Evolutionary conservation across 2,329 filamentous ascomycete species (phyloP).

Genomic region (Thielaviopsis punctulata): DNA sequence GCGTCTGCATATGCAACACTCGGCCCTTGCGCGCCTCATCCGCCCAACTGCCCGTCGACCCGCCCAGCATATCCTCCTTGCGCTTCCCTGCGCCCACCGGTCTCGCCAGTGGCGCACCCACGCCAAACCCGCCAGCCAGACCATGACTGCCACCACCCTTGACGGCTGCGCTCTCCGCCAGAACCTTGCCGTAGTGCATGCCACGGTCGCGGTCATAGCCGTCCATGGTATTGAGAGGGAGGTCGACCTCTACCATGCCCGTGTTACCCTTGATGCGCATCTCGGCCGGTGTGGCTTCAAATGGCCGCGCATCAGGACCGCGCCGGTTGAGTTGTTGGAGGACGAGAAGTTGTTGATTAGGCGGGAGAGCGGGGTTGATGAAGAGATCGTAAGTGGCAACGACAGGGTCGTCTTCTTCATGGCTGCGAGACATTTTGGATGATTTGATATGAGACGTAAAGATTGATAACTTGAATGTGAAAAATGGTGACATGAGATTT

Average conservation of each 20-base stretch:
- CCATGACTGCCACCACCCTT: constrained; percentile 51
- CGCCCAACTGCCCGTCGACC: constrained; percentile 38
- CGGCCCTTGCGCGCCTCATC: constrained; percentile 52
- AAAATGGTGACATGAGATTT: too few species aligned
- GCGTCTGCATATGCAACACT: constrained; percentile 63
- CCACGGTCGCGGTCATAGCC: constrained; percentile 79
- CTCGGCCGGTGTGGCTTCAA: constrained; percentile 49
- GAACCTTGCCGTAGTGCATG: constrained; percentile 61
- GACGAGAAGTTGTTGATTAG: constrained; percentile 52
- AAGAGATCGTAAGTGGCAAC: constrained; percentile 67
- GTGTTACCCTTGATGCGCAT: constrained; percentile 68
- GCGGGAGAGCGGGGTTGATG: constrained; percentile 55
- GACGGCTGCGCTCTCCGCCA: constrained; percentile 41
- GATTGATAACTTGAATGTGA: too few species aligned
- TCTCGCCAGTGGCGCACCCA: constrained; percentile 30
- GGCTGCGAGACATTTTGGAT: constrained; percentile 10
- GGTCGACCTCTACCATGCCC: constrained; percentile 79
- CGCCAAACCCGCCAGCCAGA: constrained; percentile 55
- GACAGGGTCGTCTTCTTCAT: constrained; percentile 46
- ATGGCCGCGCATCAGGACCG: constrained; percentile 32
- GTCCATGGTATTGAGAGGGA: constrained; percentile 54
- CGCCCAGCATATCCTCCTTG: constrained; percentile 23
- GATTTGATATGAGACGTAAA: too few species aligned
- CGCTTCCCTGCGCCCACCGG: constrained; percentile 16
- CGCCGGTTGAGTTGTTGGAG: constrained; percentile 78